Percentiles rank a stretch among this genome's conserved stretches.
These are phyloP conservation scores for Aspergillus clavatus DNA, from an alignment of 2,329 filamentous ascomycete species.

Conservation along the genomic window DNA sequence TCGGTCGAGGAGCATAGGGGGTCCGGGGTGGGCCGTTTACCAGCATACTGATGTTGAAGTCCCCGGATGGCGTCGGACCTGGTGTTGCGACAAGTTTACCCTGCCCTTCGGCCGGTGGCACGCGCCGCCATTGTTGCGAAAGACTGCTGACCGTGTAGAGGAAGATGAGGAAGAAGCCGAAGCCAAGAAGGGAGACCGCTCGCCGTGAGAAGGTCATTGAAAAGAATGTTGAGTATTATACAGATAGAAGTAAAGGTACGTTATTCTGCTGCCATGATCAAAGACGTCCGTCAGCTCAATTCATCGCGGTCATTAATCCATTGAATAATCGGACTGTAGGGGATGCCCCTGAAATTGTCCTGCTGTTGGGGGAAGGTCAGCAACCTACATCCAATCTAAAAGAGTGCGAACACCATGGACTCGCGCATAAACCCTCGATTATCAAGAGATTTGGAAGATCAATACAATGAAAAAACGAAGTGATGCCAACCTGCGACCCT, in stretches of 20 bases:
- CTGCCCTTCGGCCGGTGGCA: conserved; percentile 36
- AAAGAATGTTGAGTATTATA: conserved; percentile 10
- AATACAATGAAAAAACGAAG: background rate
- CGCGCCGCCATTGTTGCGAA: conserved; percentile 31
- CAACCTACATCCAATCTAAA: background rate
- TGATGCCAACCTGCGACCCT: background rate
- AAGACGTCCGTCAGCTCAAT: background rate
- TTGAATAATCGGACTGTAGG: background rate
- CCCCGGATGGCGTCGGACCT: conserved; percentile 7
- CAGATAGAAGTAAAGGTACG: conserved; percentile 2
- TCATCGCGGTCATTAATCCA: too few relatives aligned
- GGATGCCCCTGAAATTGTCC: background rate
- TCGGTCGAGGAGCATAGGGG: conserved; percentile 26
- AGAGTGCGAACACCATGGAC: background rate
- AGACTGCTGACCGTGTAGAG: conserved; percentile 26
- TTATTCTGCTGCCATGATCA: background rate
- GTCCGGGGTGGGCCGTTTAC: conserved; percentile 10
- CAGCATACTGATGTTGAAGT: conserved; percentile 15
- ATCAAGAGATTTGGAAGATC: background rate
- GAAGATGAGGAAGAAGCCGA: conserved; percentile 29
- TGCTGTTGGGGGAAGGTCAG: too few relatives aligned
- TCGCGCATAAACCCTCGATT: background rate
- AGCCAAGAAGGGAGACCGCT: conserved; percentile 28
- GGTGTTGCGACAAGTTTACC: conserved; percentile 27
- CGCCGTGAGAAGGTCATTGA: conserved; percentile 33